A percentile compares a stretch with the other conserved stretches of the same genome.
phyloP scores from a whole-genome alignment of 1,284 basidiomycete species.

The Malassezia japonica region DNA sequence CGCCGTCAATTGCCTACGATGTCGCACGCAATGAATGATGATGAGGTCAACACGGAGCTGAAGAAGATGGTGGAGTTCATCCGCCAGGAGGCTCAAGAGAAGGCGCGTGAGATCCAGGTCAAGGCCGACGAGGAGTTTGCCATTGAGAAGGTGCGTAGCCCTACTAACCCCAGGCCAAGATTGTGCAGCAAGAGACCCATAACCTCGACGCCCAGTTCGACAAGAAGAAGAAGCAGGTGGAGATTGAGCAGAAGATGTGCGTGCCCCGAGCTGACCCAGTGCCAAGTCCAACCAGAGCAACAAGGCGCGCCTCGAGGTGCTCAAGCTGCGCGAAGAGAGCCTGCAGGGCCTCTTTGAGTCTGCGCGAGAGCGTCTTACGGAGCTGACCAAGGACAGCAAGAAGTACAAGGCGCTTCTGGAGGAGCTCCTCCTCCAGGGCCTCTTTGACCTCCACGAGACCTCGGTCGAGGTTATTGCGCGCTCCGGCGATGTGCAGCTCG shows the following conservation, averaged over 20 bases:
- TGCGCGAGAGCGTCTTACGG: constrained; percentile 60
- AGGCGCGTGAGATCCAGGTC: constrained; percentile 48
- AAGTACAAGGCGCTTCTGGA: constrained; percentile 49
- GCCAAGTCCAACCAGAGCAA: constrained; percentile 92
- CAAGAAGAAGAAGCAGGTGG: constrained; percentile 46
- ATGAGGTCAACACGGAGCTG: constrained; percentile 92
- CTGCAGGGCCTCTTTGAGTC: constrained; percentile 77
- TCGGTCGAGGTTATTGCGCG: constrained; percentile 34
- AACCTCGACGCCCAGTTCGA: constrained; percentile 40
- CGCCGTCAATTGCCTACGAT: constrained; percentile 16
- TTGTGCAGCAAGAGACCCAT: constrained; percentile 44
- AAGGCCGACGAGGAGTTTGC: constrained; percentile 48
- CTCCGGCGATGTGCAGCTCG: constrained; percentile 37
- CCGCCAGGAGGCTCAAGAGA: constrained; percentile 48
- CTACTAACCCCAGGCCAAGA: constrained; percentile 27
- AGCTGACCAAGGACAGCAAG: constrained; percentile 61
- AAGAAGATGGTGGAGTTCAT: constrained; percentile 72
- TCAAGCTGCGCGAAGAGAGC: constrained; percentile 84
- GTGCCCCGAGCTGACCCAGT: constrained; percentile 52
- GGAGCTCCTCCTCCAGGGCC: constrained; percentile 61
- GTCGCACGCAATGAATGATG: constrained; percentile 71
- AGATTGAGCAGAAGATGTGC: constrained; percentile 44
- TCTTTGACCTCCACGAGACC: constrained; percentile 42
- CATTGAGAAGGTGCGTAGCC: constrained; percentile 37
- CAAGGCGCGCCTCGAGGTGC: constrained; percentile 76